Evolutionary conservation across 1,284 basidiomycete species (phyloP).

Genomic region (Cystobasidium pallidum): DNA sequence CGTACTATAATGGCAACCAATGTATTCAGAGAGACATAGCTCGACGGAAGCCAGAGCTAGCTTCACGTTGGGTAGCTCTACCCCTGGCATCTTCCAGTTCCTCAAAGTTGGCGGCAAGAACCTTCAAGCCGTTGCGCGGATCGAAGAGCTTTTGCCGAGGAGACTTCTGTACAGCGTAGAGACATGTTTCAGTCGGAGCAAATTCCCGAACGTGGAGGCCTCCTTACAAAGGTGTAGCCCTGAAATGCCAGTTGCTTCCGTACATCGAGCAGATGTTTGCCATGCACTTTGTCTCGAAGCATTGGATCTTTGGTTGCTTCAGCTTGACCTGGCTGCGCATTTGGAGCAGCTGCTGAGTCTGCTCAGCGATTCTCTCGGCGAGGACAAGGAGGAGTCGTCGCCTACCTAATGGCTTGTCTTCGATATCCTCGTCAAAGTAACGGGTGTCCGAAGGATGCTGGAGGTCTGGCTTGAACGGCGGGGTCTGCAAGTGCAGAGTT

Average conservation of each 20-base stretch:
- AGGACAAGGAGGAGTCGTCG: neutral
- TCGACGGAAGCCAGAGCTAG: conserved; percentile 32
- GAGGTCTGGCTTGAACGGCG: conserved; percentile 87
- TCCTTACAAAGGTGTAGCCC: conserved; percentile 47
- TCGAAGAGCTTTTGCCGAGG: conserved; percentile 31
- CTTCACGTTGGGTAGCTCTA: conserved; percentile 17
- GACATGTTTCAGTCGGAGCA: too few relatives aligned
- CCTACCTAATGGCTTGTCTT: conserved; percentile 64
- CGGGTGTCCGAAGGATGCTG: conserved; percentile 58
- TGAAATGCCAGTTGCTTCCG: conserved; percentile 65
- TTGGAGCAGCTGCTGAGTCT: conserved; percentile 74
- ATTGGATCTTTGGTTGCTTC: conserved; percentile 86
- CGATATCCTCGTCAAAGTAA: conserved; percentile 73
- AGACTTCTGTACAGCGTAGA: conserved; percentile 8
- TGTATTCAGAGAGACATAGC: conserved; percentile 20
- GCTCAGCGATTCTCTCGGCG: conserved; percentile 47
- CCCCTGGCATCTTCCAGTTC: conserved; percentile 24
- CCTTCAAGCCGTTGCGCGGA: conserved; percentile 45
- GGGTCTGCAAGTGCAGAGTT: conserved; percentile 74
- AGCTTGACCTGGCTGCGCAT: conserved; percentile 69
- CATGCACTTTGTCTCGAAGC: conserved; percentile 79
- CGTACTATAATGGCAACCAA: too few relatives aligned
- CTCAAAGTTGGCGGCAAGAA: conserved; percentile 25
- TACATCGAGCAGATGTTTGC: conserved; percentile 80
- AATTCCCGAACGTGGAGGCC: neutral